Conservation (phyloP, 2,329 filamentous ascomycete species). For the Exophiala xenobiotica region DNA sequence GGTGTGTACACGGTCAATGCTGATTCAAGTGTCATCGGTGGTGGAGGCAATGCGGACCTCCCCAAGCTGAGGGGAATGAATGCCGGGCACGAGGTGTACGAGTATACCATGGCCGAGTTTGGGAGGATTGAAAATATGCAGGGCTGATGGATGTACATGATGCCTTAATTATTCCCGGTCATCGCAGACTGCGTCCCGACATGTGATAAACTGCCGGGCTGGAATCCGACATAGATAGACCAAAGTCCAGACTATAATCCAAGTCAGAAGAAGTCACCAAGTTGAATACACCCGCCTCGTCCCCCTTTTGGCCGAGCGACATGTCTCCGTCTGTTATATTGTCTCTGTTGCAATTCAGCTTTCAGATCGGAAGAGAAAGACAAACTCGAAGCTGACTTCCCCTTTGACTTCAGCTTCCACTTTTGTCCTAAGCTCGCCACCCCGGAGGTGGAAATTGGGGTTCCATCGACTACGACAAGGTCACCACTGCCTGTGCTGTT, state of each 20-base stretch:
- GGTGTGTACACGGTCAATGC: constrained; percentile 34
- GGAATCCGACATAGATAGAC: no score
- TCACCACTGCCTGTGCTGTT: neutral
- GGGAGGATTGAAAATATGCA: constrained; percentile 17
- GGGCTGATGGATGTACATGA: no score
- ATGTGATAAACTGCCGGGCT: no score
- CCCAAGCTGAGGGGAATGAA: constrained; percentile 33
- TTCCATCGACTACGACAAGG: neutral
- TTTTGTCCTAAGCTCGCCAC: neutral
- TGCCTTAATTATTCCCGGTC: no score
- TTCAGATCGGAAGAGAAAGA: neutral
- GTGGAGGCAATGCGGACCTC: constrained; percentile 30
- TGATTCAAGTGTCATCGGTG: constrained; percentile 30
- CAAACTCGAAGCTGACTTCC: neutral
- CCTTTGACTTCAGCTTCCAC: neutral
- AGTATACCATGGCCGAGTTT: constrained; percentile 31
- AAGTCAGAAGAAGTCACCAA: constrained; percentile 18
- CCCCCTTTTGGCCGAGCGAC: constrained; percentile 15
- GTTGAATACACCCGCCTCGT: constrained; percentile 7
- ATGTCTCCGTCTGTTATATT: constrained; percentile 4
- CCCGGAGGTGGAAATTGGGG: constrained; percentile 11
- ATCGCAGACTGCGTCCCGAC: no score
- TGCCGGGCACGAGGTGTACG: constrained; percentile 35
- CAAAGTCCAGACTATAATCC: neutral
- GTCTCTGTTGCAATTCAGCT: neutral